phyloP scores from a whole-genome alignment of 345 rosid genomes.

The Eucalyptus lansdowneana region DNA sequence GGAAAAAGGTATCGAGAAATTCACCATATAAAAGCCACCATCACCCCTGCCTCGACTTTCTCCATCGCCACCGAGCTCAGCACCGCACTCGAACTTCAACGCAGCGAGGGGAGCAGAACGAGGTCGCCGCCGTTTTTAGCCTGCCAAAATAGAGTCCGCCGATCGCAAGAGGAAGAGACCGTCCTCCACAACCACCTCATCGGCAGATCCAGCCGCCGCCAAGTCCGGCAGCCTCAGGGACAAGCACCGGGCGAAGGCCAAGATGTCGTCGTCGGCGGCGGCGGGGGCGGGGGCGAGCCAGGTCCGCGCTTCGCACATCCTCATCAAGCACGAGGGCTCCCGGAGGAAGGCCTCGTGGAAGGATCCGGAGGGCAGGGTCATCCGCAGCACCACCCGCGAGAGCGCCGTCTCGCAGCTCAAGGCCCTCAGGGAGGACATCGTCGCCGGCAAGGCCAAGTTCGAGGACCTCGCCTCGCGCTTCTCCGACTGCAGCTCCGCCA shows the following conservation, averaged over 20 bases:
- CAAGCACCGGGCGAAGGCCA: constrained; percentile 11
- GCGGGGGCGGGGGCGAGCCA: constrained; percentile 6
- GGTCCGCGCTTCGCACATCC: constrained; percentile 85
- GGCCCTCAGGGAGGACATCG: constrained; percentile 63
- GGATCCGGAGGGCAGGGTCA: constrained; percentile 85
- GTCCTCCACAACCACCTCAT: constrained; percentile 3
- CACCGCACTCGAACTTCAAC: background rate
- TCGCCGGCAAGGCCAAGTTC: constrained; percentile 69
- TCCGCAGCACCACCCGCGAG: constrained; percentile 54
- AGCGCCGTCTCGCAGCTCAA: constrained; percentile 63
- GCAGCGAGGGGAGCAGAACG: background rate
- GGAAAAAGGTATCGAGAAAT: background rate
- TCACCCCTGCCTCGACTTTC: background rate
- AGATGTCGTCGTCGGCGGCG: constrained; percentile 31
- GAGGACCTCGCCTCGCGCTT: constrained; percentile 62
- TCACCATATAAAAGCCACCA: too few relatives aligned
- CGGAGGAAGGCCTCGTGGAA: constrained; percentile 94
- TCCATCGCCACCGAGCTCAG: background rate
- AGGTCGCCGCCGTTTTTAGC: background rate
- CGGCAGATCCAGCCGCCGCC: constrained; percentile 22
- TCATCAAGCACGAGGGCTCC: constrained; percentile 91
- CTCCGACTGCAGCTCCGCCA: constrained; percentile 96
- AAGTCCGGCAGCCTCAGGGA: background rate
- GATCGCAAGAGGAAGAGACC: constrained; percentile 47
- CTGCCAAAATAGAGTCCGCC: constrained; percentile 36